These are phyloP conservation scores for Pythium plurisporium DNA, from an alignment of 352 stramenopile species.

Conservation along the genomic window DNA sequence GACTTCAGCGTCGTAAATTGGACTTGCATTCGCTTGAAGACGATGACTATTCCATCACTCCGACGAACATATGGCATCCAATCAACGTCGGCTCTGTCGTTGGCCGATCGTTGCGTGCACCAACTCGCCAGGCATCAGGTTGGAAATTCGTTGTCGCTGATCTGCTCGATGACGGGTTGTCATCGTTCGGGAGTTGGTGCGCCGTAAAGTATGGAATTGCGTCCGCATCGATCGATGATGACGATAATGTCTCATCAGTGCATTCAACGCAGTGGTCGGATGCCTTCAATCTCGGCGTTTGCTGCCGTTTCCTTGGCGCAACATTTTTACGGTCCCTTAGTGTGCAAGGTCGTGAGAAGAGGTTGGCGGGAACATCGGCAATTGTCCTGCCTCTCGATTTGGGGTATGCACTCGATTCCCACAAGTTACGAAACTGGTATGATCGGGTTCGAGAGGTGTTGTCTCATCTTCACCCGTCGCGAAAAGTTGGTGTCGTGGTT, in stretches of 20 bases:
- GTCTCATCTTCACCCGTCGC: conserved; percentile 23
- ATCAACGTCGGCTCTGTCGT: conserved; percentile 38
- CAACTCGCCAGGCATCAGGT: conserved; percentile 8
- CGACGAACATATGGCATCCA: conserved; percentile 16
- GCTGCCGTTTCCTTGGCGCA: conserved; percentile 57
- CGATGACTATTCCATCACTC: neutral
- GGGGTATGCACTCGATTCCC: conserved; percentile 28
- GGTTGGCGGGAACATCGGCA: conserved; percentile 39
- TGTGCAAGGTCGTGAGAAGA: conserved; percentile 17
- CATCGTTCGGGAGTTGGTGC: conserved; percentile 73
- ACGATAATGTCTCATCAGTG: conserved; percentile 18
- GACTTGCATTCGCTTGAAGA: neutral
- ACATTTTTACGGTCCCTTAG: conserved; percentile 17
- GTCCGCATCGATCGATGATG: conserved; percentile 21
- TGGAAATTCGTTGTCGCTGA: conserved; percentile 82
- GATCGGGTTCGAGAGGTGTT: conserved; percentile 36
- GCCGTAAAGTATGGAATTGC: conserved; percentile 47
- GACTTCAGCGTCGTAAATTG: conserved; percentile 10
- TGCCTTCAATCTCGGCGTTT: conserved; percentile 32
- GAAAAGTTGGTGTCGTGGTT: conserved; percentile 33
- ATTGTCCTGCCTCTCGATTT: conserved; percentile 59
- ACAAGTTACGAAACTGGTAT: conserved; percentile 36
- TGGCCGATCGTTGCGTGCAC: neutral
- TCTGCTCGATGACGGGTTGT: conserved; percentile 43
- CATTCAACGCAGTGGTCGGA: conserved; percentile 21